Evolutionary conservation across 2,329 filamentous ascomycete genomes (phyloP).

Genomic region (Botrytis galanthina): DNA sequence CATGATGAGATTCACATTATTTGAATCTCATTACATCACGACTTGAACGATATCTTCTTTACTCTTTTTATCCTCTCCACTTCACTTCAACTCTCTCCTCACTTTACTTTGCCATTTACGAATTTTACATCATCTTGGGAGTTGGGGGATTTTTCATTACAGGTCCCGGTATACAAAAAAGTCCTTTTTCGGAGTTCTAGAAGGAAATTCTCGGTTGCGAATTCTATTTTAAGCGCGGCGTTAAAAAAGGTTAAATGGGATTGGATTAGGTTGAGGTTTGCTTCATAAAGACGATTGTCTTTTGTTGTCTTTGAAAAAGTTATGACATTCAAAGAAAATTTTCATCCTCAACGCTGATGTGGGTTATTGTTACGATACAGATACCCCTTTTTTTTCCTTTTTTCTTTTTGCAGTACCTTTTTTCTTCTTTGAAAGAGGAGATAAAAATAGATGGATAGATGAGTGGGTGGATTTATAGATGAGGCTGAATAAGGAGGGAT

Average conservation of each 20-base stretch:
- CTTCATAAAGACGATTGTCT: background rate
- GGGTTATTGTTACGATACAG: slow-evolving; percentile 1
- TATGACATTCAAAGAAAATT: background rate
- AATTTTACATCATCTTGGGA: background rate
- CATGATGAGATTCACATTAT: background rate
- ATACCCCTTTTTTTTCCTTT: background rate
- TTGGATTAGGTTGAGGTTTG: background rate
- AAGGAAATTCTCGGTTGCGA: background rate
- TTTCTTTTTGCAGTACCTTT: background rate
- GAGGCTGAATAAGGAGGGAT: background rate
- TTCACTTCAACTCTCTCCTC: background rate
- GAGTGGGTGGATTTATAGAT: background rate
- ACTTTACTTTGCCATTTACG: slow-evolving; percentile 8
- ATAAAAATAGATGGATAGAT: background rate
- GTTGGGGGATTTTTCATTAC: background rate
- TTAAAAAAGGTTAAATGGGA: background rate
- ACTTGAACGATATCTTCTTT: background rate
- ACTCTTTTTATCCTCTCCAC: background rate
- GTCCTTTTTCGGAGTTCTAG: slow-evolving; percentile 21
- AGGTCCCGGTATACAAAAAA: slow-evolving; percentile 19
- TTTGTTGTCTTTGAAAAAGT: background rate
- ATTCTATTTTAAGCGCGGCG: slow-evolving; percentile 3
- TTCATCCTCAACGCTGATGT: slow-evolving; percentile 3
- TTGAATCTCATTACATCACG: background rate
- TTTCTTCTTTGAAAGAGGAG: background rate